Percentiles rank a stretch among this genome's conserved stretches.
Conservation (phyloP, 257 asterid species). For the Plectranthus barbatus region DNA sequence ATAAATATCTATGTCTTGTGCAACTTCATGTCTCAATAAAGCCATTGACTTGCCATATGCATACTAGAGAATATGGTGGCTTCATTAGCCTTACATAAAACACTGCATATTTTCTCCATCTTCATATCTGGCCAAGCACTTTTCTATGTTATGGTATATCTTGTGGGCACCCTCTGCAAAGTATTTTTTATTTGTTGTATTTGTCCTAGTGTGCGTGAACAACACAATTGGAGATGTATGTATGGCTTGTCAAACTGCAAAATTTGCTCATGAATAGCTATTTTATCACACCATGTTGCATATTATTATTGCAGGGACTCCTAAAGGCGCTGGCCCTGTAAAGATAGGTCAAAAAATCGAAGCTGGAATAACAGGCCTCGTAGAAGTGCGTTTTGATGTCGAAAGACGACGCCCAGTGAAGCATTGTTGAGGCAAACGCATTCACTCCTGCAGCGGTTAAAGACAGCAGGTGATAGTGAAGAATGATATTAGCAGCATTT, state of each 20-base stretch:
- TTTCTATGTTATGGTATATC: not conserved
- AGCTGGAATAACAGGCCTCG: conserved; percentile 80
- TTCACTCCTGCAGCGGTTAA: not conserved
- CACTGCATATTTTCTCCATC: not conserved
- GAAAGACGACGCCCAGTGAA: conserved; percentile 40
- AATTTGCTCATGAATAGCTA: not conserved
- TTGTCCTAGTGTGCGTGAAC: not conserved
- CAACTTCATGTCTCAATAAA: not conserved
- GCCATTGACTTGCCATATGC: not conserved
- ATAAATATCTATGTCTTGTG: not conserved
- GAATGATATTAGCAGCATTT: not conserved
- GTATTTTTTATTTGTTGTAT: too few species aligned
- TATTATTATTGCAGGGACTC: conserved; percentile 58
- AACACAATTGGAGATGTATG: not conserved
- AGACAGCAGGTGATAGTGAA: not conserved
- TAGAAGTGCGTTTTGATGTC: conserved; percentile 70
- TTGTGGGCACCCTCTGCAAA: not conserved
- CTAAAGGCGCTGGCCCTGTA: conserved; percentile 87
- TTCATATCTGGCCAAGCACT: not conserved
- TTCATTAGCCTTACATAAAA: not conserved
- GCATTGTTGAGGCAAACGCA: conserved; percentile 12
- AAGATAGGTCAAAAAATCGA: conserved; percentile 77
- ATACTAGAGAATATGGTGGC: not conserved
- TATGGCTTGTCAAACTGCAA: not conserved
- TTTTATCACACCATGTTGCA: too few species aligned